Percentiles rank a stretch among this genome's conserved stretches.
phyloP scores from a whole-genome alignment of 495 filamentous ascomycete genomes.

The Penicillium parvum region DNA sequence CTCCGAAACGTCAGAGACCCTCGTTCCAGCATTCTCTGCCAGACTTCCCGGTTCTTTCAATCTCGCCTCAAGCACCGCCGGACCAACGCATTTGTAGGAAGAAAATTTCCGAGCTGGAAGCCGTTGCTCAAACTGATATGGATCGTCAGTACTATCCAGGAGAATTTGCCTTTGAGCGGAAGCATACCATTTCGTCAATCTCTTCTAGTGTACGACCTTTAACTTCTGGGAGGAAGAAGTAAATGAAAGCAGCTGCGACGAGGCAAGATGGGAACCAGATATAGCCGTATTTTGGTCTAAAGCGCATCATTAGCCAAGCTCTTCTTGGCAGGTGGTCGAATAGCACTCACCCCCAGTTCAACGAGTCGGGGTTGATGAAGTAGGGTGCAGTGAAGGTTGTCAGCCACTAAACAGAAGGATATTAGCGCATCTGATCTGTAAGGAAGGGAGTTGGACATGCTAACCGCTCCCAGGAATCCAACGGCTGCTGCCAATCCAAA shows the following conservation, averaged over 20 bases:
- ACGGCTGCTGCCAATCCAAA: constrained; percentile 49
- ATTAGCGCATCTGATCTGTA: no score
- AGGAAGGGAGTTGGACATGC: background rate
- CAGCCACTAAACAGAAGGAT: constrained; percentile 40
- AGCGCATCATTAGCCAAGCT: constrained; percentile 14
- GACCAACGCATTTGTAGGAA: constrained; percentile 15
- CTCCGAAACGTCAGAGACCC: constrained; percentile 6
- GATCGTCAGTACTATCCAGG: background rate
- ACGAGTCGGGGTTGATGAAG: constrained; percentile 54
- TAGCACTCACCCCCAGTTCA: constrained; percentile 45
- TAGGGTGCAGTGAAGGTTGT: constrained; percentile 60
- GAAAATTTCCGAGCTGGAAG: constrained; percentile 18
- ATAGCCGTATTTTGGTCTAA: constrained; percentile 53
- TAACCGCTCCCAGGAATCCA: constrained; percentile 35
- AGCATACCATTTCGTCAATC: constrained; percentile 18
- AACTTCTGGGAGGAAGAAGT: constrained; percentile 44
- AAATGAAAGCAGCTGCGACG: constrained; percentile 33
- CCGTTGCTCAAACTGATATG: constrained; percentile 16
- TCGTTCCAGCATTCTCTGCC: background rate
- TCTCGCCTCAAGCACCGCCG: constrained; percentile 2
- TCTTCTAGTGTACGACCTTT: constrained; percentile 44
- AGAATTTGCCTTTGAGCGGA: background rate
- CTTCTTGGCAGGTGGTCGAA: background rate
- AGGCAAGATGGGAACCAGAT: constrained; percentile 38
- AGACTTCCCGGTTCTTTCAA: background rate